These are phyloP conservation scores for Acacia melanoxylon DNA, from an alignment of 306 rosid genomes.

Conservation along the genomic window DNA sequence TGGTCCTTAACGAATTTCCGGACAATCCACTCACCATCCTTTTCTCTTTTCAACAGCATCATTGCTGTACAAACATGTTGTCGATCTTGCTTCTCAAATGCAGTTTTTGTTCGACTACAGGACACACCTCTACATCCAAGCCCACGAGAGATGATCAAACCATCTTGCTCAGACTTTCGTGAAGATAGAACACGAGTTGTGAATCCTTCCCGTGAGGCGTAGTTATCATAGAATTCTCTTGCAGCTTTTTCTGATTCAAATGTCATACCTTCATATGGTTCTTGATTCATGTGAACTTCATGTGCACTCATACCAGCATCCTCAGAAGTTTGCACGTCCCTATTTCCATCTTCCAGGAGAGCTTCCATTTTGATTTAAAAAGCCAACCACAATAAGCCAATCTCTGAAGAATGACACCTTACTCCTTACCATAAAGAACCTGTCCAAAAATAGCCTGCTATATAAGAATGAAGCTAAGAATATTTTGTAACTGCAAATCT, in stretches of 20 bases:
- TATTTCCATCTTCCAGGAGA: constrained; percentile 27
- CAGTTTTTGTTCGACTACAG: constrained; percentile 8
- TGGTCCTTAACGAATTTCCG: constrained; percentile 40
- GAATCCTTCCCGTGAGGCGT: constrained; percentile 37
- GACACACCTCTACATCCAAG: constrained; percentile 42
- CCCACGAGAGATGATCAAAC: constrained; percentile 44
- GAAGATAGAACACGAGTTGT: constrained; percentile 41
- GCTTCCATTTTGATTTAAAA: constrained; percentile 9
- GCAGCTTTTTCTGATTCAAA: constrained; percentile 47
- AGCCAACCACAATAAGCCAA: neutral
- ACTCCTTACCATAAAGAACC: constrained; percentile 8
- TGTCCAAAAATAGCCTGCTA: neutral
- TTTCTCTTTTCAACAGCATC: constrained; percentile 39
- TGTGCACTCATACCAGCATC: constrained; percentile 7
- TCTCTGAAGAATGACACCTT: neutral
- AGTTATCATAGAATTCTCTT: constrained; percentile 37
- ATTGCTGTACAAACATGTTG: constrained; percentile 31
- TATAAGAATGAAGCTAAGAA: neutral
- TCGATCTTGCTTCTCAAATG: constrained; percentile 21
- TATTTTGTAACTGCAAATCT: neutral
- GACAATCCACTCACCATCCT: constrained; percentile 32
- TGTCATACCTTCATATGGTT: constrained; percentile 39
- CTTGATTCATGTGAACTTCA: constrained; percentile 20
- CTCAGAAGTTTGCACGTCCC: constrained; percentile 12
- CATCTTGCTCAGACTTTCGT: constrained; percentile 44